phyloP scores from a whole-genome alignment of 768 basidiomycete genomes.

The Tulasnella sp. region DNA sequence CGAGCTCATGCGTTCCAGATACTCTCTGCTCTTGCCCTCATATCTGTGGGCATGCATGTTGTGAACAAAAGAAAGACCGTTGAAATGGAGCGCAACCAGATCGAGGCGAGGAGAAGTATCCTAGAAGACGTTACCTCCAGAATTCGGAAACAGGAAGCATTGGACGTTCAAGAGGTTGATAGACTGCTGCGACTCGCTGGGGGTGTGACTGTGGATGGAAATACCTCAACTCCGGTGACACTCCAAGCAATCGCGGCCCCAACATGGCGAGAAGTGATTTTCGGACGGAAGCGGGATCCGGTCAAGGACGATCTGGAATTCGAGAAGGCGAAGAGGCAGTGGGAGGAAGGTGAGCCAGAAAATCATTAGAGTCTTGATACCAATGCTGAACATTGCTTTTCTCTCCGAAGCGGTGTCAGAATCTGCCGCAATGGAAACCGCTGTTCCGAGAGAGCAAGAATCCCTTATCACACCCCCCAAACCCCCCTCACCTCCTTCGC shows the following conservation, averaged over 20 bases:
- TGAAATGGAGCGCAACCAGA: background rate
- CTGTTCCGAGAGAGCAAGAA: background rate
- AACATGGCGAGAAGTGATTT: background rate
- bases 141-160: background rate
- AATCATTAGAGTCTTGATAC: background rate
- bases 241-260: no score
- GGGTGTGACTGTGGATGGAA: no score
- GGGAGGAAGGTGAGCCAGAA: background rate
- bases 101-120: background rate
- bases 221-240: no score
- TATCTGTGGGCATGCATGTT: background rate
- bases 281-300: constrained; percentile 6
- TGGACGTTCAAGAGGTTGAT: no score
- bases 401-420: background rate
- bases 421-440: background rate
- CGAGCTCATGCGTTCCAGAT: constrained; percentile 1
- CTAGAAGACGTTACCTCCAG: background rate
- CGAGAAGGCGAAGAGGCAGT: background rate
- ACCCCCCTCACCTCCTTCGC: background rate
- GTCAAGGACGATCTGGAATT: background rate
- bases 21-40: background rate
- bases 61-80: background rate
- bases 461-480: background rate
- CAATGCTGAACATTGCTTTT: background rate
- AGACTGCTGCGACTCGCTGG: no score